Evolutionary conservation across 768 basidiomycete species (phyloP), one percentile per base, ranked within the genome.

Genomic region (Phanerochaete sordida): DNA sequence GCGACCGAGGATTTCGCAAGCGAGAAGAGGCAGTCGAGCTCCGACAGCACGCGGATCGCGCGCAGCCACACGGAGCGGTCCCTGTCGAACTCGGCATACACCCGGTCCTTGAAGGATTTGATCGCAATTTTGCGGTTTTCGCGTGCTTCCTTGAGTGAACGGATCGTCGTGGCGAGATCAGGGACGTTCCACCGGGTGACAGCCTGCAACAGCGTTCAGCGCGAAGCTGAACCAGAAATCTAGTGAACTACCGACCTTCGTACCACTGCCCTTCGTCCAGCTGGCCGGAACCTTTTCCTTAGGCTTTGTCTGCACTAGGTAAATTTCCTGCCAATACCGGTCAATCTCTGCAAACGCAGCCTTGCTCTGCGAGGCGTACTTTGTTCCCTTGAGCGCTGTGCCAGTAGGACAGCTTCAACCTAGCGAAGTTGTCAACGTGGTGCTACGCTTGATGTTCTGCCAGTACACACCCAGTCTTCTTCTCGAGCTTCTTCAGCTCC

Each of bases 1-100:
- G 91, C 90, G n/a, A 75, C 72, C 1, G 95, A 97, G 0, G 93
- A 83, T 72, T 93, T 95, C 4, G 96, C 91, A 49, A 98, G 75
- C 65, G 92, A 93, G 71, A 96, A 86, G 23, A 99, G 76, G 72
- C 97, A 99, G 72, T 99, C 97, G n/a, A 99, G 79, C 75, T 99
- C 95, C 7, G 97, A 90, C 52, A 96, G 82, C 16, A 93, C 86
- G 37, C 92, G 85, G 62, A 95, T 81, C 12, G 88, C 85, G n/a
- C 87, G 84, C 68, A 95, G 74, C 92, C 93, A 96, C 16, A 88
- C 74, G 15, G 82, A 79, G 46, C 91, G 86, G 68, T 95, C 91
- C 3, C 80, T 73, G 70, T 93, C 91, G 66, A 95, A 95, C 73
- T 93, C 91, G 28, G 78, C 82, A 66, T 81, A 96, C 19, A 95